Percentiles rank a stretch among this genome's conserved stretches.
These are phyloP conservation scores for Acephala macrosclerotiorum DNA, from an alignment of 2,329 filamentous ascomycete species.

Conservation along the genomic window DNA sequence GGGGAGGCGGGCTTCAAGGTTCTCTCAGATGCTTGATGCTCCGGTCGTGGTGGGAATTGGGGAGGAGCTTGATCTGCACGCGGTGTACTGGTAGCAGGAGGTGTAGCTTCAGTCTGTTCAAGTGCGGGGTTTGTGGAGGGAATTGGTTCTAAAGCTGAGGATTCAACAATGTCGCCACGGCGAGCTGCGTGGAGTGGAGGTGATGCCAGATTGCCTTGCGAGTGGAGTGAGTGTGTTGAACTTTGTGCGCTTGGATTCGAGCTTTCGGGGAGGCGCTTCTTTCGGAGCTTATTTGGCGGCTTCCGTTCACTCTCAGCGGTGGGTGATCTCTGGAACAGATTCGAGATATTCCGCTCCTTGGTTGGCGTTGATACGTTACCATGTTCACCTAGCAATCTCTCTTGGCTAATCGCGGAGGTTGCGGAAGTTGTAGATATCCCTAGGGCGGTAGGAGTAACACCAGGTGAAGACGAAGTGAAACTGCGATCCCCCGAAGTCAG, in stretches of 20 bases:
- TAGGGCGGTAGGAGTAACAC: slow-evolving; percentile 28
- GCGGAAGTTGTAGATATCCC: slow-evolving; percentile 35
- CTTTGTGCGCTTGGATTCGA: slow-evolving; percentile 89
- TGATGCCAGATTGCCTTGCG: slow-evolving; percentile 39
- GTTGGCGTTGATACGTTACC: slow-evolving; percentile 42
- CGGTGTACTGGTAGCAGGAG: slow-evolving; percentile 37
- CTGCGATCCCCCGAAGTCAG: slow-evolving; percentile 28
- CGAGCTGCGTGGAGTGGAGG: slow-evolving; percentile 43
- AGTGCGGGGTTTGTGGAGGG: slow-evolving; percentile 29
- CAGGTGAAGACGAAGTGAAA: slow-evolving; percentile 35
- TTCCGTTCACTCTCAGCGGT: slow-evolving; percentile 68
- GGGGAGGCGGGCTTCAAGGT: slow-evolving; percentile 74
- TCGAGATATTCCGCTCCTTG: slow-evolving; percentile 74
- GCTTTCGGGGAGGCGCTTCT: slow-evolving; percentile 78
- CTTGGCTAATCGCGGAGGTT: slow-evolving; percentile 53
- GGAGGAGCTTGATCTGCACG: slow-evolving; percentile 33
- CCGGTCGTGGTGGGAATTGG: slow-evolving; percentile 30
- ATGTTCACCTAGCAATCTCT: slow-evolving; percentile 50
- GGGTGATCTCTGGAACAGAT: slow-evolving; percentile 75
- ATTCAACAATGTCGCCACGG: slow-evolving; percentile 40
- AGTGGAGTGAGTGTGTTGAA: slow-evolving; percentile 79
- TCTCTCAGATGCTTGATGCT: slow-evolving; percentile 38
- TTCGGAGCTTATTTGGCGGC: slow-evolving; percentile 89
- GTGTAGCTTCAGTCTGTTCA: slow-evolving; percentile 35
- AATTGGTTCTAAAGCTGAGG: slow-evolving; percentile 39